Evolutionary conservation across 2,329 filamentous ascomycete genomes (phyloP).

Genomic region (Nigrograna mackinnonii): DNA sequence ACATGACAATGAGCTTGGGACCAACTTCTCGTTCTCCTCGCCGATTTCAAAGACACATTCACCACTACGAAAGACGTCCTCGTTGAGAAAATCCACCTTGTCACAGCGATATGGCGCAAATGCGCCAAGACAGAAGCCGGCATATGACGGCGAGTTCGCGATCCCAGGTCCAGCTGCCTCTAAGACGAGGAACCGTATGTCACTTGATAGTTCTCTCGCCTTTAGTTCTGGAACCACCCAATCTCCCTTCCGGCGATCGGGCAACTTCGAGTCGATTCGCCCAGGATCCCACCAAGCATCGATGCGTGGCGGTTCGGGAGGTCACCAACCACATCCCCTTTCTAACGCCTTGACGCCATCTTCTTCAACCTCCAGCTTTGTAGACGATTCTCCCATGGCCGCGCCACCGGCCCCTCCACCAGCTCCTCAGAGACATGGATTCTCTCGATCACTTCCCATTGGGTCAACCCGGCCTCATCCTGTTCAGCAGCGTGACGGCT

Average conservation of each 20-base stretch:
- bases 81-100: conserved; percentile 82
- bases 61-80: conserved; percentile 59
- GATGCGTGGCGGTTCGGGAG: conserved; percentile 22
- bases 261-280: conserved; percentile 28
- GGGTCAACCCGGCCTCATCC: conserved; percentile 60
- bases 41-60: conserved; percentile 33
- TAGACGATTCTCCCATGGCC: conserved; percentile 70
- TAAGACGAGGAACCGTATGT: conserved; percentile 70
- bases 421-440: conserved; percentile 41
- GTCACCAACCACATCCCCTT: conserved; percentile 69
- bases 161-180: conserved; percentile 58
- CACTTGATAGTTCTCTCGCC: conserved; percentile 76
- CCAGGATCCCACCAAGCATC: conserved; percentile 25
- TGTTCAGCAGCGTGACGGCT: conserved; percentile 52
- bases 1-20: conserved; percentile 32
- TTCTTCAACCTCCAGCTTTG: conserved; percentile 77
- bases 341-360: conserved; percentile 87
- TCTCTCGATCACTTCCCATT: conserved; percentile 76
- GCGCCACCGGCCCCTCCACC: conserved; percentile 35
- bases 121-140: conserved; percentile 41
- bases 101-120: conserved; percentile 73
- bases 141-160: conserved; percentile 53
- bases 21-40: conserved; percentile 38
- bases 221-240: conserved; percentile 67
- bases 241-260: conserved; percentile 55